Evolutionary conservation across 495 filamentous ascomycete genomes (phyloP).

Genomic region (Podospora sp.): DNA sequence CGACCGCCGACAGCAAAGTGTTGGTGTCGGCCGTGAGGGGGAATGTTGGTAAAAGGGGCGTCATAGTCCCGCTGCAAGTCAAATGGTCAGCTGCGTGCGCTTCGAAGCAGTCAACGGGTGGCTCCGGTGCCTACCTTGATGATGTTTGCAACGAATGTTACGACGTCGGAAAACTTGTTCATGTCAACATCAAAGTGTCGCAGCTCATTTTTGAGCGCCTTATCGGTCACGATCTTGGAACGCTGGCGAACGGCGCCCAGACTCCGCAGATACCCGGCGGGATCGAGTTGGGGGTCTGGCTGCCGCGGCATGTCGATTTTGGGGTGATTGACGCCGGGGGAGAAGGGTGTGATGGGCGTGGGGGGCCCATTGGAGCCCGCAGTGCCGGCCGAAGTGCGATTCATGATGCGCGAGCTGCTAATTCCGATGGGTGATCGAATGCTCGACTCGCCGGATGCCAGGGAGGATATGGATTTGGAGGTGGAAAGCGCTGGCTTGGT

Average conservation of each 20-base stretch:
- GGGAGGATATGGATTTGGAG: constrained; percentile 40
- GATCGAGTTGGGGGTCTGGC: constrained; percentile 88
- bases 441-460: constrained; percentile 39
- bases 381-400: constrained; percentile 42
- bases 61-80: constrained; percentile 76
- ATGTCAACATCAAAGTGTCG: constrained; percentile 92
- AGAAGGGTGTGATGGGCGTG: constrained; percentile 48
- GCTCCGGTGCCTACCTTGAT: constrained; percentile 71
- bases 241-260: constrained; percentile 86
- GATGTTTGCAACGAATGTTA: constrained; percentile 89
- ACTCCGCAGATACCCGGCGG: constrained; percentile 88
- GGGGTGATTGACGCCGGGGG: constrained; percentile 39
- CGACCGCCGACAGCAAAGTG: constrained; percentile 85
- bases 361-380: constrained; percentile 42
- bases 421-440: constrained; percentile 36
- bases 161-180: constrained; percentile 82
- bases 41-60: constrained; percentile 81
- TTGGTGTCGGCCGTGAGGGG: constrained; percentile 85
- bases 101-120: too few species aligned
- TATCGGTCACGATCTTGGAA: constrained; percentile 68
- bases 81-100: constrained; percentile 22
- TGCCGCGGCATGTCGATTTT: constrained; percentile 75
- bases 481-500: constrained; percentile 31
- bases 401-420: constrained; percentile 37
- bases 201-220: constrained; percentile 77